Evolutionary conservation across 129 eudicot genomes (phyloP).

Genomic region (Lonicera japonica): DNA sequence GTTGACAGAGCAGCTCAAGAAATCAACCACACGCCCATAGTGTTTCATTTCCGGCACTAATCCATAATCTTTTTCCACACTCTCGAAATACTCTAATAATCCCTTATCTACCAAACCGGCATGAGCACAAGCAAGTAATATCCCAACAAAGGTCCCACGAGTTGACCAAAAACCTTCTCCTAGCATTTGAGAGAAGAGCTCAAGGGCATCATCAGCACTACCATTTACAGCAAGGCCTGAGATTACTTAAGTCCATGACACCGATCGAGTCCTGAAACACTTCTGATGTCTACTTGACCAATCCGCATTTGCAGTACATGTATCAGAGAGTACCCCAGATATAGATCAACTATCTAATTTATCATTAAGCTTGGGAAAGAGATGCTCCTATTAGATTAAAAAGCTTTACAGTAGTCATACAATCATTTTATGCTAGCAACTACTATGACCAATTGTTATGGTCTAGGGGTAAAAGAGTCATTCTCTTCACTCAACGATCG

Average conservation of each 20-base stretch:
- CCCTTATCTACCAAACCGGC: slow-evolving; percentile 58
- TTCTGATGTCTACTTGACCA: slow-evolving; percentile 30
- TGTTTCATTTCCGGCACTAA: slow-evolving; percentile 66
- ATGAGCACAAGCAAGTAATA: slow-evolving; percentile 65
- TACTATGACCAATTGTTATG: too few relatives aligned
- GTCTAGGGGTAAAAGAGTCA: too few relatives aligned
- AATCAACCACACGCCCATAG: slow-evolving; percentile 66
- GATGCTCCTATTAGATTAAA: too few relatives aligned
- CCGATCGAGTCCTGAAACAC: slow-evolving; percentile 53
- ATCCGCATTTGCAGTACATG: slow-evolving; percentile 69
- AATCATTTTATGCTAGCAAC: too few relatives aligned
- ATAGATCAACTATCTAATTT: too few relatives aligned
- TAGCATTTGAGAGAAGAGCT: slow-evolving; percentile 45
- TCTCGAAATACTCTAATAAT: slow-evolving; percentile 46
- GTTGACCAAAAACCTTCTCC: slow-evolving; percentile 36
- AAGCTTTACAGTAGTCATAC: too few relatives aligned
- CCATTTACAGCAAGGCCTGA: slow-evolving; percentile 69
- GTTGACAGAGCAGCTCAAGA: slow-evolving; percentile 51
- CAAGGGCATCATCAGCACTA: slow-evolving; percentile 33
- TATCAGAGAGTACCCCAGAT: slow-evolving; percentile 45
- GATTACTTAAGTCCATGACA: slow-evolving; percentile 65
- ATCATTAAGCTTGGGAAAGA: too few relatives aligned
- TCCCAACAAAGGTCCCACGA: slow-evolving; percentile 56
- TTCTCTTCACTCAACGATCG: too few relatives aligned
- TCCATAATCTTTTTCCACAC: slow-evolving; percentile 46